These are phyloP conservation scores for Trichoderma cornu-damae DNA, from an alignment of 2,329 filamentous ascomycete species.

Conservation along the genomic window DNA sequence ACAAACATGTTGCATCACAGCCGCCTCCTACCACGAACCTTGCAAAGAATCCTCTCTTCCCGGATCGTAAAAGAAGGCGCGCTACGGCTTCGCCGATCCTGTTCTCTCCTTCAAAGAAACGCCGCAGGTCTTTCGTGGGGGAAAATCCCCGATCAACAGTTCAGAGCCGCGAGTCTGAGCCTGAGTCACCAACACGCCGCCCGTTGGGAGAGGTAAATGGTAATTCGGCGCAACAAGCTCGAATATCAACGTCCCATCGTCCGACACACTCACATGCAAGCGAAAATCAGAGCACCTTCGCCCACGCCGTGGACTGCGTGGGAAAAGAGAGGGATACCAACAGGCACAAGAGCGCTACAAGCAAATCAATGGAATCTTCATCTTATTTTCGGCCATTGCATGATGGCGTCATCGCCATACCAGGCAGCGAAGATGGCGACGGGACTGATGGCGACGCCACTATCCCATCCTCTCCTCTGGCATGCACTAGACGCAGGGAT, in stretches of 20 bases:
- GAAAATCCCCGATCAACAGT: background rate
- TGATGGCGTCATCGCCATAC: slow-evolving; percentile 8
- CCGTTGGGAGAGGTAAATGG: slow-evolving; percentile 25
- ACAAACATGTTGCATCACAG: background rate
- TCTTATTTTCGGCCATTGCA: background rate
- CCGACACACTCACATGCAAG: background rate
- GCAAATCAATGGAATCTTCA: background rate
- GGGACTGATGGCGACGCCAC: background rate
- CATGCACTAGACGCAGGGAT: background rate
- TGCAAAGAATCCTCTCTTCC: slow-evolving; percentile 1
- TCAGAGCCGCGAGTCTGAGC: background rate
- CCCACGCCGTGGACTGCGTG: background rate
- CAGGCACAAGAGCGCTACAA: background rate
- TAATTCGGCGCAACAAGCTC: slow-evolving; percentile 21
- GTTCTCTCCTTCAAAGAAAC: slow-evolving; percentile 22
- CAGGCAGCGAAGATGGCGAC: slow-evolving; percentile 8
- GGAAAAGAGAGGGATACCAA: background rate
- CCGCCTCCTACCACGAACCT: background rate
- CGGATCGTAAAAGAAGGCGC: slow-evolving; percentile 14
- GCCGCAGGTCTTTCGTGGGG: slow-evolving; percentile 4
- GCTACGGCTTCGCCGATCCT: background rate
- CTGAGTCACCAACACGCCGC: slow-evolving; percentile 17
- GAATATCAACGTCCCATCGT: background rate
- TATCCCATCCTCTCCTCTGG: background rate
- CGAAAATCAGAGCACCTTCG: background rate